A percentile compares a stretch with the other conserved stretches of the same genome.
Evolutionary conservation across 108 stramenopile species (phyloP).

Genomic region (Aurantiochytrium sp.): DNA sequence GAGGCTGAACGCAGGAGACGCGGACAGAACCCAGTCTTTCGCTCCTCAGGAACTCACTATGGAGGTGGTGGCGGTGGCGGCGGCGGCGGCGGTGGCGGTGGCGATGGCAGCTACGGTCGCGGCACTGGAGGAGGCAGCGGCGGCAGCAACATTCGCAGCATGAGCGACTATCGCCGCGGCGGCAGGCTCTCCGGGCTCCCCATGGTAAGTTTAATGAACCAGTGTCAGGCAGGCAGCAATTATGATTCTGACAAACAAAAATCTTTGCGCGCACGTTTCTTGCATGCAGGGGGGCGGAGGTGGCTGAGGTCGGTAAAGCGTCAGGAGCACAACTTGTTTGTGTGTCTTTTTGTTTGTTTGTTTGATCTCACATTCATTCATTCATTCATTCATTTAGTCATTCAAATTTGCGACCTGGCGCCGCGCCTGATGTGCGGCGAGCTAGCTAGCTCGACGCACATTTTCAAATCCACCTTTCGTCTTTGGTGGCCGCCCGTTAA

Average conservation of each 20-base stretch:
- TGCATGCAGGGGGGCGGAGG: not conserved
- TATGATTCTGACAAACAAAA: not conserved
- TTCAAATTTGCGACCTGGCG: too few relatives aligned
- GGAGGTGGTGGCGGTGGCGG: not conserved
- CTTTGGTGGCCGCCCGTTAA: too few relatives aligned
- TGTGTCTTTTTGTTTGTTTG: too few relatives aligned
- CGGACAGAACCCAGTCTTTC: not conserved
- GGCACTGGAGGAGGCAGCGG: not conserved
- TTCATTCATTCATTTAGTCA: too few relatives aligned
- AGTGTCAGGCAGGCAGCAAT: too few relatives aligned
- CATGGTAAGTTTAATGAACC: not conserved
- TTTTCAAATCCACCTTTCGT: too few relatives aligned
- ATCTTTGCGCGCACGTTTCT: not conserved
- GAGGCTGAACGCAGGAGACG: not conserved
- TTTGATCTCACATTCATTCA: too few relatives aligned
- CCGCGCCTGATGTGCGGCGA: too few relatives aligned
- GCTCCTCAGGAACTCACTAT: not conserved
- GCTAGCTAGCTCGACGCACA: too few relatives aligned
- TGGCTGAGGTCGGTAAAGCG: conserved; percentile 4
- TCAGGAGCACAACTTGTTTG: not conserved
- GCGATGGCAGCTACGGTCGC: too few relatives aligned
- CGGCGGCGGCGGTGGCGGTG: not conserved
- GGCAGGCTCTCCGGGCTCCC: not conserved
- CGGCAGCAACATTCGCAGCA: not conserved
- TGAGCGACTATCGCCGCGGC: not conserved